phyloP scores from a whole-genome alignment of 345 rosid species.

The Limnanthes douglasii region DNA sequence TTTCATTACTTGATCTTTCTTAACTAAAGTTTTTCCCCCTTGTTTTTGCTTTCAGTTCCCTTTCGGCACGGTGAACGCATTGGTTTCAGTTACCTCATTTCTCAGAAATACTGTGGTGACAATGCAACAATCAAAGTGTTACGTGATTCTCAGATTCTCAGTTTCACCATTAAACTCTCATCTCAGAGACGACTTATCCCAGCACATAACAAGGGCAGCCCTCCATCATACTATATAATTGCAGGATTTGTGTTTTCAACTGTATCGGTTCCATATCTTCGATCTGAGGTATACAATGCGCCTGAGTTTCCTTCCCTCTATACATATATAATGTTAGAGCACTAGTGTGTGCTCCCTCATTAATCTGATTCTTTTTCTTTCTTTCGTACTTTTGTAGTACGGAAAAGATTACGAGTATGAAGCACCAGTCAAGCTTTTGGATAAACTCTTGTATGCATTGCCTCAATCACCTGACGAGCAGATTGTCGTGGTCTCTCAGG shows the following conservation, averaged over 20 bases:
- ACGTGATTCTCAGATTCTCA: conserved; percentile 31
- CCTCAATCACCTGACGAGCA: conserved; percentile 43
- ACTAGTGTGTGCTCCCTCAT: no score
- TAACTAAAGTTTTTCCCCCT: conserved; percentile 1
- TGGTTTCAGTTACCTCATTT: conserved; percentile 56
- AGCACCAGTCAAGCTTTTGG: conserved; percentile 61
- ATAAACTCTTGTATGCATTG: conserved; percentile 53
- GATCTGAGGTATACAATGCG: conserved; percentile 30
- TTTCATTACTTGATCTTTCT: neutral
- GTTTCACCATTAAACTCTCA: conserved; percentile 43
- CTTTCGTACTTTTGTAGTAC: conserved; percentile 37
- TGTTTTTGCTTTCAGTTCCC: conserved; percentile 34
- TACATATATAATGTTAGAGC: no score
- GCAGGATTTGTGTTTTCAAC: conserved; percentile 56
- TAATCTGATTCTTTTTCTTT: no score
- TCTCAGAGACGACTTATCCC: conserved; percentile 48
- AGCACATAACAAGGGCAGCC: conserved; percentile 42
- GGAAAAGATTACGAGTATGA: conserved; percentile 66
- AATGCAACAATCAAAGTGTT: conserved; percentile 40
- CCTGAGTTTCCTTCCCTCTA: neutral
- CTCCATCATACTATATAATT: conserved; percentile 54
- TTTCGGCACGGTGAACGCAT: conserved; percentile 69
- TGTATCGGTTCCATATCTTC: conserved; percentile 50
- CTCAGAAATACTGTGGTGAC: conserved; percentile 58
- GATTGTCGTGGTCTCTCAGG: conserved; percentile 70